Evolutionary conservation across 1,284 basidiomycete genomes (phyloP), one percentile per base, ranked within the genome.

Genomic region (Baeospora myosura): DNA sequence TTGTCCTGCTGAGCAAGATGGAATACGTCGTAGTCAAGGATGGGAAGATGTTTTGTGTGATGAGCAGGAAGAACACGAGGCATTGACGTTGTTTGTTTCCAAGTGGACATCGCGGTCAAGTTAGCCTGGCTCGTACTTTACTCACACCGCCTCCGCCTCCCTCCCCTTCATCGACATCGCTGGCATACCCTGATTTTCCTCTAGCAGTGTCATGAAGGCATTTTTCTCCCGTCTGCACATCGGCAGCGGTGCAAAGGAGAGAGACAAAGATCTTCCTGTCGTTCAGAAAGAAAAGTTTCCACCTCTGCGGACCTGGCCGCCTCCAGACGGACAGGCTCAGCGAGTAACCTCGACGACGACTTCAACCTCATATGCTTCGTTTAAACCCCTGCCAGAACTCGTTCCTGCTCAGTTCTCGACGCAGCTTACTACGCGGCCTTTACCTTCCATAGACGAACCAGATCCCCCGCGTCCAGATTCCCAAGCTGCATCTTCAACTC

Each of bases 181-280:
- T 8, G 26, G 26, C 26, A 14, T 8, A 14, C 26, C 14, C 26
- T 28, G 26, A 28, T 28, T 14, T 28, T 28, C 8, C 14, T 14
- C 14, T 28, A 28, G 8, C 26, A 28, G n/a, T 28, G 26, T 28
- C 26, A 88, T 88, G 85, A 87, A 84, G 71, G 85, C 83, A 39
- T 81, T 87, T 53, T 73, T 88, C 60, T 72, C 74, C 57, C 76
- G 83, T 54, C 68, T 87, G 51, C 83, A 86, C 61, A 66, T 82
- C 48, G 78, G 78, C 49, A 70, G 75, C 46, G 65, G 73, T 51
- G 49, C 56, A 51, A 82, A 81, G 59, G 78, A 81, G 49, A 79
- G 69, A 61, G 76, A 81, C 49, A 69, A 66, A 49, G 68, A 72
- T 51, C 40, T 52, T 34, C 46, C 58, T 45, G 51, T 61, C 47